Conservation (phyloP, 352 stramenopile species). For the Phytopythium sindhum region DNA sequence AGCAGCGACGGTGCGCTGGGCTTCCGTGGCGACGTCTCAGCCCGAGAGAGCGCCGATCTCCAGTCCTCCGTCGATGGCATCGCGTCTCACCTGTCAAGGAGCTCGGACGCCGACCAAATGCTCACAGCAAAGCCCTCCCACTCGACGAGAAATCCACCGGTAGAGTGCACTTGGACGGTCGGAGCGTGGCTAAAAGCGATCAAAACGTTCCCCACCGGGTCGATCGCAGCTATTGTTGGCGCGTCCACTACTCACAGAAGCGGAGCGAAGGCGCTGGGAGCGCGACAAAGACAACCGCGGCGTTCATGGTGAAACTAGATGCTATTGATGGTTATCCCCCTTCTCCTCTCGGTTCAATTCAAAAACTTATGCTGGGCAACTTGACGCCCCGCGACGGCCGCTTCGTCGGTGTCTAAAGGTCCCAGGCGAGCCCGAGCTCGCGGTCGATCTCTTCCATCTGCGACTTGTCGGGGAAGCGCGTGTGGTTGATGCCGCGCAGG, state of each 20-base stretch:
- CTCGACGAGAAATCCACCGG: neutral
- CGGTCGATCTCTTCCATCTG: conserved; percentile 70
- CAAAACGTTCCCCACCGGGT: neutral
- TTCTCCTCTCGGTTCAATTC: neutral
- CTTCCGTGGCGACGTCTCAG: neutral
- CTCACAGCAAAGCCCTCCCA: neutral
- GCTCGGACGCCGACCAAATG: neutral
- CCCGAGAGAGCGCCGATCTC: conserved; percentile 3
- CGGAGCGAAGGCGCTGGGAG: neutral
- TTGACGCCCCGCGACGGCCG: neutral
- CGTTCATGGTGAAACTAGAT: neutral
- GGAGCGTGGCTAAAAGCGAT: neutral
- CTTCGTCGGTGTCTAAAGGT: conserved; percentile 24
- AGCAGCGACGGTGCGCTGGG: neutral
- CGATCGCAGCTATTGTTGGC: neutral
- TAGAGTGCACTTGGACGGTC: neutral
- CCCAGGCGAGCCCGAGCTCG: conserved; percentile 47
- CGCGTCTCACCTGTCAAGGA: neutral
- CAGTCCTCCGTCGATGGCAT: conserved; percentile 6
- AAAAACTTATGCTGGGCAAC: neutral
- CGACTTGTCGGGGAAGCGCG: conserved; percentile 61
- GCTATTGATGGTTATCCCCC: neutral
- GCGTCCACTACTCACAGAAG: neutral
- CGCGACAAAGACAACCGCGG: no score
- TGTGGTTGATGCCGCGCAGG: conserved; percentile 77